Evolutionary conservation across 257 asterid genomes (phyloP).

Genomic region (Osmanthus fragrans): DNA sequence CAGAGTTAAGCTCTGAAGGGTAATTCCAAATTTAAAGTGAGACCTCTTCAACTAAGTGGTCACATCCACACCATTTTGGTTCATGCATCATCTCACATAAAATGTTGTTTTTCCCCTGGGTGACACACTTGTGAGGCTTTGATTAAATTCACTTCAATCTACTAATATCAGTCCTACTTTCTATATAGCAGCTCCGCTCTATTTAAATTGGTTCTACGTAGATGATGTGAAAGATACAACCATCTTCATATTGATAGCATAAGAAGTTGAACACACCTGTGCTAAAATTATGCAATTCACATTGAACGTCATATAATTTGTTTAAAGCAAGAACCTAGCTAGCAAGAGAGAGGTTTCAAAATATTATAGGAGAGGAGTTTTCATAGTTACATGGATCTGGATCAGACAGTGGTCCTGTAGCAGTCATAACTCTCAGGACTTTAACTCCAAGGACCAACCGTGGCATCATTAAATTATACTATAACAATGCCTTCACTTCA

Average conservation of each 20-base stretch:
- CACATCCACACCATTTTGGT: not conserved
- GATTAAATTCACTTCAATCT: not conserved
- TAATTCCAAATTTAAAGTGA: not conserved
- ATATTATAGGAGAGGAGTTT: not conserved
- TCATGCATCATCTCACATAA: not conserved
- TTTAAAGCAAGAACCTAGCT: not conserved
- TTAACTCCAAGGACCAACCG: not conserved
- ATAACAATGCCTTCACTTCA: not conserved
- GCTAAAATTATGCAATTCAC: not conserved
- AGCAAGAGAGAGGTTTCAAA: not conserved
- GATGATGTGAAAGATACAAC: not conserved
- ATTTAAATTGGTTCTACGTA: not conserved
- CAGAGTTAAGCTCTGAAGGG: not conserved
- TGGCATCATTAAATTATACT: not conserved
- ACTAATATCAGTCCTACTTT: not conserved
- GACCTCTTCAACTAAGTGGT: not conserved
- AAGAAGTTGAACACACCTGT: not conserved
- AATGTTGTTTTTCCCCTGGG: not conserved
- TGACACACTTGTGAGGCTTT: not conserved
- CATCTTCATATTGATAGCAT: not conserved
- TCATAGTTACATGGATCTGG: constrained; percentile 2
- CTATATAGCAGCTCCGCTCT: not conserved
- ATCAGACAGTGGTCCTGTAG: not conserved
- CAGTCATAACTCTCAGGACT: not conserved
- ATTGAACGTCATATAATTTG: not conserved